phyloP scores from a whole-genome alignment of 2,329 filamentous ascomycete species.

The Hypoxylon sp. region DNA sequence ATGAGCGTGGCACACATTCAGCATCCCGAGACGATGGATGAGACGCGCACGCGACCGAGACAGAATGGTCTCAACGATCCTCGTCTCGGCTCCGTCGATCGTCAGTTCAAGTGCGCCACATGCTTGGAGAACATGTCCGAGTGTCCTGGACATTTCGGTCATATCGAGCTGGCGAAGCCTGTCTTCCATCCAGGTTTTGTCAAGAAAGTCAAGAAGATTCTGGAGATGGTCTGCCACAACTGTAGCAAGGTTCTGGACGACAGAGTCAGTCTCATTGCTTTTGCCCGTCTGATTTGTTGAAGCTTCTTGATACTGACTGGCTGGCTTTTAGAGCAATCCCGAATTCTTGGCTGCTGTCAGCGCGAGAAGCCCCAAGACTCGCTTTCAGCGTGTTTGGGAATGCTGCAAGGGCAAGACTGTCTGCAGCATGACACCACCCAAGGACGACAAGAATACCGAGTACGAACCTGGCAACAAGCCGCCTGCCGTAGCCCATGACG shows the following conservation, averaged over 20 bases:
- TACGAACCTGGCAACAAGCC: slow-evolving; percentile 67
- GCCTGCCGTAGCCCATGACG: slow-evolving; percentile 75
- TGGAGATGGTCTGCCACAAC: slow-evolving; percentile 99
- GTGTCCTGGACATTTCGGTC: slow-evolving; percentile 97
- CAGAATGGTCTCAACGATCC: slow-evolving; percentile 94
- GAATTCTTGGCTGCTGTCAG: slow-evolving; percentile 83
- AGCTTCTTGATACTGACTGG: slow-evolving; percentile 69
- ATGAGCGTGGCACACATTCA: slow-evolving; percentile 97
- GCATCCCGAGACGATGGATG: slow-evolving; percentile 99
- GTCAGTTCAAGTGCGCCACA: slow-evolving; percentile 93
- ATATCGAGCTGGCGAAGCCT: slow-evolving; percentile 96
- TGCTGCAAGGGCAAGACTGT: slow-evolving; percentile 87
- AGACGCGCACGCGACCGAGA: slow-evolving; percentile 88
- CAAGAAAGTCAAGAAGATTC: slow-evolving; percentile 98
- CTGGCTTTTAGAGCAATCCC: slow-evolving; percentile 75
- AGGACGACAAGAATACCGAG: slow-evolving; percentile 70
- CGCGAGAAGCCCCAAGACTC: slow-evolving; percentile 89
- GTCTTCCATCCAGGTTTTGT: slow-evolving; percentile 97
- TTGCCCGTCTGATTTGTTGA: slow-evolving; percentile 60
- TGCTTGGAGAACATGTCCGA: slow-evolving; percentile 95
- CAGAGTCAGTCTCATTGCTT: slow-evolving; percentile 85
- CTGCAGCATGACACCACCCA: slow-evolving; percentile 82
- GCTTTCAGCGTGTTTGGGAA: slow-evolving; percentile 92
- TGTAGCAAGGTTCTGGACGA: slow-evolving; percentile 98
- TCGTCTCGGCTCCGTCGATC: slow-evolving; percentile 93